Conservation (phyloP, 441 rosid genomes). For the Jatropha podagrica region DNA sequence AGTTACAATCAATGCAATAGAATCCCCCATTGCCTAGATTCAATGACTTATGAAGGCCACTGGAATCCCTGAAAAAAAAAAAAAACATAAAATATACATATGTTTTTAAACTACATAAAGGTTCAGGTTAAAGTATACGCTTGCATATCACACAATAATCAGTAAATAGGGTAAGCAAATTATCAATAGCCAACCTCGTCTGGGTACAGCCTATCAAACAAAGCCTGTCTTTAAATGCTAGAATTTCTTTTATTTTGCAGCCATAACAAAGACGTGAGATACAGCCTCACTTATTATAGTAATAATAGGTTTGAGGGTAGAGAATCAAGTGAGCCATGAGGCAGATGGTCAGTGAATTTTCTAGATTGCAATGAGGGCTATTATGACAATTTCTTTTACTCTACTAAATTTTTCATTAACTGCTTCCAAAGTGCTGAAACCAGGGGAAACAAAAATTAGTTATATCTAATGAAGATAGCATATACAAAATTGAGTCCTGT, state of each 20-base stretch:
- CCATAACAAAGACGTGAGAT: slow-evolving; percentile 12
- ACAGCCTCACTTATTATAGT: slow-evolving; percentile 63
- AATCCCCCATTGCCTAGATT: slow-evolving; percentile 80
- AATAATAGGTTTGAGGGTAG: slow-evolving; percentile 83
- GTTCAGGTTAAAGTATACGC: neutral
- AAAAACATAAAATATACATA: neutral
- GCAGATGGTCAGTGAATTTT: slow-evolving; percentile 66
- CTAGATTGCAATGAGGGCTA: slow-evolving; percentile 76
- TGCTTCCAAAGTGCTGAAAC: slow-evolving; percentile 61
- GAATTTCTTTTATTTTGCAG: neutral
- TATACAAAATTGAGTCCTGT: neutral
- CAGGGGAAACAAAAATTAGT: slow-evolving; percentile 5
- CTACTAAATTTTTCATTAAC: slow-evolving; percentile 63
- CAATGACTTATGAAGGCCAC: slow-evolving; percentile 73
- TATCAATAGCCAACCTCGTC: neutral
- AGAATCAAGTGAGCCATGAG: slow-evolving; percentile 63
- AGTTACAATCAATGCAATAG: slow-evolving; percentile 67
- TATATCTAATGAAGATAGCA: neutral
- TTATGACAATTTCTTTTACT: slow-evolving; percentile 81
- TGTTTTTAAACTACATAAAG: neutral
- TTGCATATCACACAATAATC: neutral
- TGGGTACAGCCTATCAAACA: neutral
- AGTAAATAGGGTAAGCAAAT: neutral
- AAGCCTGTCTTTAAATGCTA: neutral
- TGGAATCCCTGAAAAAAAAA: slow-evolving; percentile 59